Base-by-base conservation (phyloP, 495 filamentous ascomycete species). In the Neurospora terricola region DNA sequence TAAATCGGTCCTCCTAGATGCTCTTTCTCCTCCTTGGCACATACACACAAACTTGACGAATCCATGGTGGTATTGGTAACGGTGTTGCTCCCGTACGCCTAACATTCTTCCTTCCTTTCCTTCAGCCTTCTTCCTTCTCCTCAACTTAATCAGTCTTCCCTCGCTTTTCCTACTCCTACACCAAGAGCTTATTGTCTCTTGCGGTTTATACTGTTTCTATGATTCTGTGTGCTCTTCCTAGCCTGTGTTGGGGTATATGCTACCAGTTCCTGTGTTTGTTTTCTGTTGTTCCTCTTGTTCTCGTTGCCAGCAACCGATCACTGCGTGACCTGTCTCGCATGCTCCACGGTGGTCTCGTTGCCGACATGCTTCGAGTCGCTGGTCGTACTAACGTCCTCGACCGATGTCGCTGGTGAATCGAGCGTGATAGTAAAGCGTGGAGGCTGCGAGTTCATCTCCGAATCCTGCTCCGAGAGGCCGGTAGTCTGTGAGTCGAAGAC, bases 351-450 rank as follows among this genome's bases (percentile, higher is more conserved):
- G 18, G 72, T 75, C 30, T 81, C 74, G 38, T 79, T 76, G 18
- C 82, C 83, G n/a, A 82, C 75, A 69, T 79, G 80, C 76, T 84
- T 85, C 18, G 80, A 80, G 70, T 83, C 78, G 27, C 78, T 75
- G 70, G 42, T 54, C 36, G 72, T 66, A 66, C 54, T 36, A 5
- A 66, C 77, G 18, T 76, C 75, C 3, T 76, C 75, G 14, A 70
- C 45, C 14, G 54, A 66, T 9, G 74, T 71, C 14, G 69, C 77
- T 5, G 83, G 83, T 8, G 84, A 84, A 16, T 82, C 82, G 23
- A 83, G 82, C 0, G 83, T 85, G 16, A 85, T 68, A 38, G 80
- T 80, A 3, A 85, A 76, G 21, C 81, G 76, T 0, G 83, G 83
- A 1, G 80, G 77, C 3, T 72, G 71, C 54, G 70, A 59, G 30